Base-by-base conservation (phyloP, 352 stramenopile species). In the Phytophthora cajani region DNA sequence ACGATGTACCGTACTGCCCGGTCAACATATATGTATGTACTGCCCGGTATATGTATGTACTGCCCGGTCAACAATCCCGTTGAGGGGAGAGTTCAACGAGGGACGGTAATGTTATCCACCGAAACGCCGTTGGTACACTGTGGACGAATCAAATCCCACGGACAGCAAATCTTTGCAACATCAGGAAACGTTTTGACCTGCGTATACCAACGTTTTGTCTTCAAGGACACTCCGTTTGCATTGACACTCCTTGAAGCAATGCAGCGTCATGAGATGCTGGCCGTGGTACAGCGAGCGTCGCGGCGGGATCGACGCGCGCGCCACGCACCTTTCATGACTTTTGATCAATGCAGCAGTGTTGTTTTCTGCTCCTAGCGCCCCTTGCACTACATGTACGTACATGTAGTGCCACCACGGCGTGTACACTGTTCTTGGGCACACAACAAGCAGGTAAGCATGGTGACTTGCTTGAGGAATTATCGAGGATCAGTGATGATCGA, bases 71-170 rank as follows among this genome's bases (percentile, higher is more conserved):
- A 51, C 44, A 44, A n/a, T 44, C 10, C 38, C 16, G 38, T 44
- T 44, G 38, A 44, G 17, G 7, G 7, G 30, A 33, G 4, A 32
- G 27, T 32, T 33, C 30, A 33, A 33, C 30, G 30, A 36, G 30
- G 30, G 30, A 6, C 30, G 8, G 38, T 44, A 44, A 16, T 44
- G 36, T 44, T 7, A n/a, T 11, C n/a, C 61, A 67, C 36, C 51
- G 61, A 62, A 61, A 67, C 61, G 25, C 46, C 60, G 51, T 60
- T 53, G 49, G 60, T 61, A 60, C 23, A 27, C 23, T 27, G 23
- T 27, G 23, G 60, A 61, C 61, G 61, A 62, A 21, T n/a, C 16
- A 44, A 25, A 61, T 62, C 49, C 23, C 47, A 67, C 60, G 36
- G 38, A 44, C 60, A 61, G 61, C 50, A 67, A 61, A 61, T 67